phyloP scores from a whole-genome alignment of 176 grass and related monocot species.

The Tillandsia fasciculata region DNA sequence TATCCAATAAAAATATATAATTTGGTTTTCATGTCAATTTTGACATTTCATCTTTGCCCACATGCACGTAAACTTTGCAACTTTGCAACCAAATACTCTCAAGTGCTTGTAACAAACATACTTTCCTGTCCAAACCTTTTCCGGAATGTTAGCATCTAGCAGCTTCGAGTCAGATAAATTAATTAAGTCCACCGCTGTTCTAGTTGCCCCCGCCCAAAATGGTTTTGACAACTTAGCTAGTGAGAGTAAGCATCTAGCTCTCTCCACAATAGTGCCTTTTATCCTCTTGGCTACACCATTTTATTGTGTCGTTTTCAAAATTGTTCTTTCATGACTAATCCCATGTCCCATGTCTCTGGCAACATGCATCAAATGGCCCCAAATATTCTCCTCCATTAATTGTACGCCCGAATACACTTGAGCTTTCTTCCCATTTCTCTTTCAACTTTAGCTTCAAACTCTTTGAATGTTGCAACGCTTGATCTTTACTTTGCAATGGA shows the following conservation, averaged over 20 bases:
- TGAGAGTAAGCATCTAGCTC: too few species aligned
- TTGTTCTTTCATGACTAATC: not conserved
- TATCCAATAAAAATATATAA: too few species aligned
- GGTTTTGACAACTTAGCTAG: not conserved
- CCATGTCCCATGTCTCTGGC: not conserved
- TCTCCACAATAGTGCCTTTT: too few species aligned
- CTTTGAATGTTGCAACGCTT: not conserved
- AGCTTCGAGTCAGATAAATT: not conserved
- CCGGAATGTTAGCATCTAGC: not conserved
- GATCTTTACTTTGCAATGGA: not conserved
- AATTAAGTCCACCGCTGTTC: not conserved
- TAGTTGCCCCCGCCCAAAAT: not conserved
- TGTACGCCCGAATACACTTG: not conserved
- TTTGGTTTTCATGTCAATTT: not conserved
- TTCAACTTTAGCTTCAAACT: not conserved
- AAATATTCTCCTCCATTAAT: not conserved
- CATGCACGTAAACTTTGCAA: not conserved
- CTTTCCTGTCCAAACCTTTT: not conserved
- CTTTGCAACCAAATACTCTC: not conserved
- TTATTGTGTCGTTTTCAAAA: not conserved
- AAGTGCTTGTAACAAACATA: not conserved
- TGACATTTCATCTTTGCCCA: not conserved
- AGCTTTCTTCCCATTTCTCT: not conserved
- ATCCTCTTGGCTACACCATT: not conserved
- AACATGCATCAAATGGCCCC: not conserved